Evolutionary conservation across 2,329 filamentous ascomycete species (phyloP).

Genomic region (Fusarium burgessii): DNA sequence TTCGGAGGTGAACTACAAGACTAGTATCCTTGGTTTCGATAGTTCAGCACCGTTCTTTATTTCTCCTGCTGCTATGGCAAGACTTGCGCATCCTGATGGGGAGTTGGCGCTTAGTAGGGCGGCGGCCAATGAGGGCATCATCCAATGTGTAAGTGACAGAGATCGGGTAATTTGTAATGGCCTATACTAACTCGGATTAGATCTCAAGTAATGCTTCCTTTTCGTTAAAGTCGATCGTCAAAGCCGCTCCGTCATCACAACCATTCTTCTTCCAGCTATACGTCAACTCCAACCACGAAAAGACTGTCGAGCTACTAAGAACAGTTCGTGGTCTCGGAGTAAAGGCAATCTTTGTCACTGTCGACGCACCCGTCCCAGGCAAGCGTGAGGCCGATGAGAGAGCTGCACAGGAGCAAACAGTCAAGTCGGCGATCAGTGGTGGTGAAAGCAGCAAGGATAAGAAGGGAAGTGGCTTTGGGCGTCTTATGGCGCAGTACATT

Average conservation of each 20-base stretch:
- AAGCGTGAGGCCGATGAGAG: conserved; percentile 70
- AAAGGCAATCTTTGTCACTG: conserved; percentile 61
- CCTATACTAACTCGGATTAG: neutral
- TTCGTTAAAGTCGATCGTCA: conserved; percentile 41
- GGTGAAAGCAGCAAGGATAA: conserved; percentile 60
- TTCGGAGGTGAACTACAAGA: conserved; percentile 60
- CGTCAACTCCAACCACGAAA: conserved; percentile 62
- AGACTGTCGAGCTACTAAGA: conserved; percentile 60
- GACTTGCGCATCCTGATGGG: conserved; percentile 72
- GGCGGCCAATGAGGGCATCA: conserved; percentile 41
- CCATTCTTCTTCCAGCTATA: conserved; percentile 60
- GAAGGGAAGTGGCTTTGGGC: conserved; percentile 65
- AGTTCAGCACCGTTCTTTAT: conserved; percentile 71
- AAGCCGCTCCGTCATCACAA: conserved; percentile 27
- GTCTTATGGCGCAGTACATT: conserved; percentile 64
- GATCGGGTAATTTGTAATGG: too few species aligned
- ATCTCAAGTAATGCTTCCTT: conserved; percentile 45
- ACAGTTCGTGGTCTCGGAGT: conserved; percentile 60
- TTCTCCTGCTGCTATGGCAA: conserved; percentile 73
- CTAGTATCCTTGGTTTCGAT: conserved; percentile 65
- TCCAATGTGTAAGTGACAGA: conserved; percentile 38
- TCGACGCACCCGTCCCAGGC: conserved; percentile 66
- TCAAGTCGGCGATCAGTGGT: conserved; percentile 54
- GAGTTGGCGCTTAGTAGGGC: conserved; percentile 56
- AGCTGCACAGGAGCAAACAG: conserved; percentile 59